These are phyloP conservation scores for Dimargaris cristalligena DNA, from an alignment of 192 early-diverging fungal genomes.

Conservation along the genomic window DNA sequence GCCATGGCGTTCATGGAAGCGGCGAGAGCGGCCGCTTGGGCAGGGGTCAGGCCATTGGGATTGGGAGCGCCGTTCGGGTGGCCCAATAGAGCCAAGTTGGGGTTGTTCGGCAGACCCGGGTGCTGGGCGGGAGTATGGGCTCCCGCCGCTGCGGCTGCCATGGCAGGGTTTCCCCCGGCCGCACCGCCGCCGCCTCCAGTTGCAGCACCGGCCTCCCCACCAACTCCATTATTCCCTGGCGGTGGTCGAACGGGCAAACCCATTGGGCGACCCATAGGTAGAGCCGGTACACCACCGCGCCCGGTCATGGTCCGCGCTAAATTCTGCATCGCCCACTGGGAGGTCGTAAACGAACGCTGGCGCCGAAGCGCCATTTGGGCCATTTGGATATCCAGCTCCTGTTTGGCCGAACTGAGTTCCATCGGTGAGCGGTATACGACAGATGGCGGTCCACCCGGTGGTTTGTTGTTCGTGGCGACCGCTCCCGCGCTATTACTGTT, in stretches of 20 bases:
- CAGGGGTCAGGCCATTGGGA: too few species aligned
- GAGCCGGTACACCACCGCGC: too few species aligned
- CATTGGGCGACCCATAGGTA: not conserved
- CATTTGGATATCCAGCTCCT: constrained; percentile 8
- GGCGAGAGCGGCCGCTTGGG: too few species aligned
- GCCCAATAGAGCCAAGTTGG: too few species aligned
- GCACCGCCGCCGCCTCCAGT: not conserved
- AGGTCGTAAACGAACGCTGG: constrained; percentile 1
- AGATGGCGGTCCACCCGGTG: too few species aligned
- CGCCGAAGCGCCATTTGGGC: constrained; percentile 4
- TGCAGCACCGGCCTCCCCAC: not conserved
- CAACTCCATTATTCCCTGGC: not conserved
- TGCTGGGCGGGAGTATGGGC: too few species aligned
- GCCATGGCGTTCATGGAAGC: too few species aligned
- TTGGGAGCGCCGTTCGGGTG: too few species aligned
- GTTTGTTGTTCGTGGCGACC: too few species aligned
- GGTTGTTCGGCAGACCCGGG: too few species aligned
- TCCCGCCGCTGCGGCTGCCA: not conserved
- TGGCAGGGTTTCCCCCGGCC: not conserved
- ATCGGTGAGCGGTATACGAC: constrained; percentile 7
- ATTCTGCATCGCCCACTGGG: constrained; percentile 9
- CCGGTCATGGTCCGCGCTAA: constrained; percentile 5
- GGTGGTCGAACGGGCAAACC: not conserved
- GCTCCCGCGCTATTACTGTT: too few species aligned
- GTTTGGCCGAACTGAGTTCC: constrained; percentile 10